phyloP scores from a whole-genome alignment of 2,329 filamentous ascomycete species.

The Dactylellina haptotyla region DNA sequence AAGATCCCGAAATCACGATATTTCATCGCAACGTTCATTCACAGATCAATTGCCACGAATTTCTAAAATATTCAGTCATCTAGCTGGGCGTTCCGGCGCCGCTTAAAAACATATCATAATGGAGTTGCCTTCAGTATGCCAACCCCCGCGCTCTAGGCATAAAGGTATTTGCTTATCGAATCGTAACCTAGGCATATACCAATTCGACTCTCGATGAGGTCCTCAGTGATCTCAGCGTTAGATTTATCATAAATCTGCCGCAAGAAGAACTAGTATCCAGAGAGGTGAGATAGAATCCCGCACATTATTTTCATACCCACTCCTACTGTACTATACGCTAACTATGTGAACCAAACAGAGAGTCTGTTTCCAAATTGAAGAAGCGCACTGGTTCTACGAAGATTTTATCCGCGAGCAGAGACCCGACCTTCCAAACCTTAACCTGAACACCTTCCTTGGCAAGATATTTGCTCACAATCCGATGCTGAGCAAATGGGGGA shows the following conservation, averaged over 20 bases:
- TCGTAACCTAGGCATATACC: conserved; percentile 55
- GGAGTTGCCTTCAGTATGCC: conserved; percentile 48
- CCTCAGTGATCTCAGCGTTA: conserved; percentile 58
- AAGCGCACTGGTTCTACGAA: conserved; percentile 99
- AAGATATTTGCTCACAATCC: conserved; percentile 95
- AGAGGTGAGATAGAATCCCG: conserved; percentile 63
- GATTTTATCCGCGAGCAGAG: conserved; percentile 90
- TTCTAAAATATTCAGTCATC: conserved; percentile 9
- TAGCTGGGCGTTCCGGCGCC: conserved; percentile 47
- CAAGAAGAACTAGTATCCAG: conserved; percentile 88
- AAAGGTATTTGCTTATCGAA: neutral
- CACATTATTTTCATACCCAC: neutral
- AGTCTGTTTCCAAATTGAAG: conserved; percentile 98
- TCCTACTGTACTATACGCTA: neutral
- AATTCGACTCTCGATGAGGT: conserved; percentile 56
- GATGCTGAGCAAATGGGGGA: conserved; percentile 72
- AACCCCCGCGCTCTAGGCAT: neutral
- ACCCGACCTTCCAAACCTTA: conserved; percentile 76
- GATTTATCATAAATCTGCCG: conserved; percentile 97
- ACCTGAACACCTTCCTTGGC: conserved; percentile 84
- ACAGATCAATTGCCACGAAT: conserved; percentile 20
- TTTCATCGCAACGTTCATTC: conserved; percentile 2
- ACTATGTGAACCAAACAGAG: no score
- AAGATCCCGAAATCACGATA: neutral
- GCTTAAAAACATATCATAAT: conserved; percentile 14